A percentile compares a stretch with the other conserved stretches of the same genome.
Evolutionary conservation across 106 monocot species (phyloP).

Genomic region (Dendrobium catenatum): DNA sequence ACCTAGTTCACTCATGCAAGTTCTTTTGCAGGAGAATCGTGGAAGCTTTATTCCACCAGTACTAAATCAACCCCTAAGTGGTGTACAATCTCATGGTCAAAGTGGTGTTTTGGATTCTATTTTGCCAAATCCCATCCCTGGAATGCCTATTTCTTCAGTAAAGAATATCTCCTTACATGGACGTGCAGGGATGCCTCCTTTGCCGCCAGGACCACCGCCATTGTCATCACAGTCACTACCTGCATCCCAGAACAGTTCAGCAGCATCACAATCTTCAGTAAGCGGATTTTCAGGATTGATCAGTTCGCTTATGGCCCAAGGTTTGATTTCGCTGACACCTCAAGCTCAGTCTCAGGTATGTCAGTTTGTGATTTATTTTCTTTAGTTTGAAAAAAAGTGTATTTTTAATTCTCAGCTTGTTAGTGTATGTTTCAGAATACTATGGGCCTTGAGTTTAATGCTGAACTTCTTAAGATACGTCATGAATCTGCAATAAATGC

Average conservation of each 20-base stretch:
- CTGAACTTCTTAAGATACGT: conserved; percentile 73
- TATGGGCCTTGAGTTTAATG: conserved; percentile 65
- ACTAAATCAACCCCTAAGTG: conserved; percentile 17
- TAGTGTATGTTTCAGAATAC: conserved; percentile 37
- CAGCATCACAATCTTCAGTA: conserved; percentile 31
- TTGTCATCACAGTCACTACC: conserved; percentile 20
- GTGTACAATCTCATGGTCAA: conserved; percentile 21
- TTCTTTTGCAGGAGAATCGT: conserved; percentile 22
- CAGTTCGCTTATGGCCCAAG: conserved; percentile 75
- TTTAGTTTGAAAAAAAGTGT: background rate
- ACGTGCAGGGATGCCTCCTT: conserved; percentile 42
- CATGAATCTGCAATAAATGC: conserved; percentile 79
- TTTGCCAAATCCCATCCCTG: conserved; percentile 25
- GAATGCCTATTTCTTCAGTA: conserved; percentile 18
- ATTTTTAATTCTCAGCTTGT: background rate
- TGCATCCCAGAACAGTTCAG: conserved; percentile 23
- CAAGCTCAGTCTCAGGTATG: conserved; percentile 56
- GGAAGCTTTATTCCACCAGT: conserved; percentile 24
- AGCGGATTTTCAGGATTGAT: conserved; percentile 61
- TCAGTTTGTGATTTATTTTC: background rate
- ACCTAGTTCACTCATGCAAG: conserved; percentile 5
- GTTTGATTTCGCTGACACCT: conserved; percentile 60
- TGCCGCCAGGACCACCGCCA: conserved; percentile 68
- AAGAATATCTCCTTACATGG: conserved; percentile 17
- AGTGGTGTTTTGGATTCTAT: conserved; percentile 7